These are phyloP conservation scores for Mucor piriformis DNA, from an alignment of 371 early-diverging fungal genomes.

Conservation along the genomic window DNA sequence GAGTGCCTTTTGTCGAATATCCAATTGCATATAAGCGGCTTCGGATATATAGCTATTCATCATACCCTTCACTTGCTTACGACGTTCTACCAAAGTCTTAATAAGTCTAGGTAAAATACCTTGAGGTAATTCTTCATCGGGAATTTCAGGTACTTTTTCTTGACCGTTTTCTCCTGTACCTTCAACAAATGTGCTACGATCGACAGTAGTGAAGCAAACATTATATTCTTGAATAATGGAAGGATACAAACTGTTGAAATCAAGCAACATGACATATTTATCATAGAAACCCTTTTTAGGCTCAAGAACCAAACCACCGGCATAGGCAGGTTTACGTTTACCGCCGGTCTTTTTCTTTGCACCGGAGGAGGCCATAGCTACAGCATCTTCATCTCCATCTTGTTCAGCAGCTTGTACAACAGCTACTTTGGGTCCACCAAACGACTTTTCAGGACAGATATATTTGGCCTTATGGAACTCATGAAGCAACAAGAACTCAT, in stretches of 20 bases:
- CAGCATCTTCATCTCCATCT: constrained; percentile 55
- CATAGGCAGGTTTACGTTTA: constrained; percentile 90
- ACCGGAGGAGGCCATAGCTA: constrained; percentile 29
- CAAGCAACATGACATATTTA: constrained; percentile 93
- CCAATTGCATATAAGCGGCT: constrained; percentile 68
- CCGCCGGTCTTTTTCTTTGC: constrained; percentile 40
- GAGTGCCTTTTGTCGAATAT: constrained; percentile 97
- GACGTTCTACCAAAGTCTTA: constrained; percentile 88
- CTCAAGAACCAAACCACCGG: constrained; percentile 98
- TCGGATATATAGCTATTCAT: constrained; percentile 78
- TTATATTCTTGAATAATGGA: constrained; percentile 99
- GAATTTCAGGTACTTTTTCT: constrained; percentile 80
- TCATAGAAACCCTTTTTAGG: constrained; percentile 98
- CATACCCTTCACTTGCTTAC: constrained; percentile 89
- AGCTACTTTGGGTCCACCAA: constrained; percentile 21
- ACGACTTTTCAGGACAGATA: constrained; percentile 88
- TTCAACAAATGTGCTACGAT: constrained; percentile 40
- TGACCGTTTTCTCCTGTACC: constrained; percentile 31
- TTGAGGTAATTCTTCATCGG: constrained; percentile 62
- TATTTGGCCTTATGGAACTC: constrained; percentile 93
- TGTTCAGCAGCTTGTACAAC: constrained; percentile 49
- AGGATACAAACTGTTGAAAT: constrained; percentile 99
- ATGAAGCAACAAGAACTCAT: constrained; percentile 97
- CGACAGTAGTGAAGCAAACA: constrained; percentile 99
- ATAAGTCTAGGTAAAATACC: constrained; percentile 94